Evolutionary conservation across 257 asterid genomes (phyloP).

Genomic region (Ligustrum vulgare): DNA sequence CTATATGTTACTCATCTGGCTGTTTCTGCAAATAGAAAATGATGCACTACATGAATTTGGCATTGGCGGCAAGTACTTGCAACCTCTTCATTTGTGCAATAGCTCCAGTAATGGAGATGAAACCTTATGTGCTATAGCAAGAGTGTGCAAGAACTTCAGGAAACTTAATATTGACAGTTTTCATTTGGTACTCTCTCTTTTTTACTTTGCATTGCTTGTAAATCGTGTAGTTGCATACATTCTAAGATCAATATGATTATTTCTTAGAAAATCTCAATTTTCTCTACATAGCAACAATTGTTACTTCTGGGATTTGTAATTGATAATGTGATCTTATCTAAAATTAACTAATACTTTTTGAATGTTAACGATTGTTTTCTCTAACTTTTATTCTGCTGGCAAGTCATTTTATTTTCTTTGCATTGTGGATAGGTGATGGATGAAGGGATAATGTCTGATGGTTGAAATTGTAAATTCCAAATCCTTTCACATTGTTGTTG

Average conservation of each 20-base stretch:
- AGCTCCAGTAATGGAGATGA: slow-evolving; percentile 83
- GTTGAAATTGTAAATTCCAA: too few relatives aligned
- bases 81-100: slow-evolving; percentile 85
- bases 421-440: slow-evolving; percentile 66
- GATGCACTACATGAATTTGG: slow-evolving; percentile 24
- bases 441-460: slow-evolving; percentile 41
- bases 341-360: slow-evolving; percentile 7
- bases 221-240: background rate
- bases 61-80: slow-evolving; percentile 80
- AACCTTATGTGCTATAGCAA: slow-evolving; percentile 69
- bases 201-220: background rate
- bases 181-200: slow-evolving; percentile 58
- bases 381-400: background rate
- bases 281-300: background rate
- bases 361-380: background rate
- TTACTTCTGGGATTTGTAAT: background rate
- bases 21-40: too few relatives aligned
- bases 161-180: slow-evolving; percentile 87
- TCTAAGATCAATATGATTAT: background rate
- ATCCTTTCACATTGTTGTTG: too few relatives aligned
- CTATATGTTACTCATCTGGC: too few relatives aligned
- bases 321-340: background rate
- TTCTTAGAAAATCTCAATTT: background rate
- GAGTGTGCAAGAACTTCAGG: slow-evolving; percentile 68
- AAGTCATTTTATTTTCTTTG: slow-evolving; percentile 17